Conservation (phyloP, 805 yeast species). For the Monosporozyma aerobia region DNA sequence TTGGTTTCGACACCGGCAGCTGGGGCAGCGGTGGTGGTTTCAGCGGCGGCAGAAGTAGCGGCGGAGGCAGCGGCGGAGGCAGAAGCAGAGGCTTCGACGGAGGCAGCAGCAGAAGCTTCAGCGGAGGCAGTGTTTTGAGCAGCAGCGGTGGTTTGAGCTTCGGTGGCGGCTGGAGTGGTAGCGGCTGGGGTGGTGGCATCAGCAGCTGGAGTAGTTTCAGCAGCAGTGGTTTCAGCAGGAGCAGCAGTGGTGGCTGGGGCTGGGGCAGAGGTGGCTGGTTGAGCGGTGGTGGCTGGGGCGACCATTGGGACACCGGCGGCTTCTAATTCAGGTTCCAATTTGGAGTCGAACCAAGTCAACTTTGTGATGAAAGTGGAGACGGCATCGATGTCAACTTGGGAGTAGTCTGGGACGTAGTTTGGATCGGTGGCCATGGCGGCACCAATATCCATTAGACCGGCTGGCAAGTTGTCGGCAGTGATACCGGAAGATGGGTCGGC, state of each 20-base stretch:
- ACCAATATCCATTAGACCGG: constrained; percentile 14
- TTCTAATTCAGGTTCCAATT: constrained; percentile 15
- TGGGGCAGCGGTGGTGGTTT: background rate
- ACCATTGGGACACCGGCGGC: constrained; percentile 3
- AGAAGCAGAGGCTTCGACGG: background rate
- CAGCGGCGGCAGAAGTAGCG: background rate
- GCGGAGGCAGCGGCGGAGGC: background rate
- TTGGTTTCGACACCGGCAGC: background rate
- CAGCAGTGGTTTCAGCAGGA: constrained; percentile 2
- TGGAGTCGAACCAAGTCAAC: constrained; percentile 30
- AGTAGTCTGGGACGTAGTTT: constrained; percentile 28
- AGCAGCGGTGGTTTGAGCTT: background rate
- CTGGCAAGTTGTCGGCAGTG: constrained; percentile 8
- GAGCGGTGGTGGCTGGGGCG: constrained; percentile 5
- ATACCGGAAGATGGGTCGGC: constrained; percentile 6
- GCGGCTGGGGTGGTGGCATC: background rate
- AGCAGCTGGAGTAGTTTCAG: background rate
- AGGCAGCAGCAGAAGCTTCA: background rate
- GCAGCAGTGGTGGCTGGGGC: constrained; percentile 6
- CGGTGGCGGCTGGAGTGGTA: background rate
- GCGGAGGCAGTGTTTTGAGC: background rate
- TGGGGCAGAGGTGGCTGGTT: constrained; percentile 3
- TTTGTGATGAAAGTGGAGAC: constrained; percentile 22
- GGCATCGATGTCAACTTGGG: constrained; percentile 20
- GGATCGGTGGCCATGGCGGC: constrained; percentile 24